phyloP scores from a whole-genome alignment of 305 asterid species.

The Solanum hybrid region DNA sequence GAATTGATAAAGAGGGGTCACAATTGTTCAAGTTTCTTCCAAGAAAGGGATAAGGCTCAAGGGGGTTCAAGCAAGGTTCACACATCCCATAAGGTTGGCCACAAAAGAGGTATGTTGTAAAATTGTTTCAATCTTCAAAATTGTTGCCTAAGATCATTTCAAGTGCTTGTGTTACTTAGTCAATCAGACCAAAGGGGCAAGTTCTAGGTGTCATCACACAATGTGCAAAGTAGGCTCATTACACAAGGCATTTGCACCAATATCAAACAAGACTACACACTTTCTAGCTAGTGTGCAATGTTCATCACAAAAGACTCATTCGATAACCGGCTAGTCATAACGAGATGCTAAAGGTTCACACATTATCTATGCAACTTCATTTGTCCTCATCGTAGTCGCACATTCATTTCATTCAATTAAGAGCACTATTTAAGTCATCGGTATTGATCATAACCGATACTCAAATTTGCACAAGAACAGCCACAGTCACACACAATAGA shows the following conservation, averaged over 20 bases:
- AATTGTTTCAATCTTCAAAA: no score
- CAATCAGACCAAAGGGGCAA: no score
- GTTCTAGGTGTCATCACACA: no score
- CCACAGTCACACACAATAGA: background rate
- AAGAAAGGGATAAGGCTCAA: background rate
- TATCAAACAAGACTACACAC: no score
- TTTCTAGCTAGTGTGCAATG: no score
- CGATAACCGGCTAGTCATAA: no score
- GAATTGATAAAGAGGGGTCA: background rate
- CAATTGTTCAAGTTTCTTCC: background rate
- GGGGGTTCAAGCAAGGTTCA: background rate
- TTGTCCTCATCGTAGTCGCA: background rate
- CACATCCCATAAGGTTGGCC: background rate
- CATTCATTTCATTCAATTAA: no score
- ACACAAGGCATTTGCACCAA: no score
- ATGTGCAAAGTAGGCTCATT: no score
- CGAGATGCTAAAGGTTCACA: background rate
- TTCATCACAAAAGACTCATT: no score
- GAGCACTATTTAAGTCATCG: background rate
- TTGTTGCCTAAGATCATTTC: background rate
- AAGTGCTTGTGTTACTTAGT: no score
- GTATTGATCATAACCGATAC: background rate
- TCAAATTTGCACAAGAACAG: background rate
- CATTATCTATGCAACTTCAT: background rate
- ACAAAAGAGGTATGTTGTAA: background rate